These are phyloP conservation scores for Phalaenopsis equestris DNA, from an alignment of 106 monocot genomes.

Conservation along the genomic window DNA sequence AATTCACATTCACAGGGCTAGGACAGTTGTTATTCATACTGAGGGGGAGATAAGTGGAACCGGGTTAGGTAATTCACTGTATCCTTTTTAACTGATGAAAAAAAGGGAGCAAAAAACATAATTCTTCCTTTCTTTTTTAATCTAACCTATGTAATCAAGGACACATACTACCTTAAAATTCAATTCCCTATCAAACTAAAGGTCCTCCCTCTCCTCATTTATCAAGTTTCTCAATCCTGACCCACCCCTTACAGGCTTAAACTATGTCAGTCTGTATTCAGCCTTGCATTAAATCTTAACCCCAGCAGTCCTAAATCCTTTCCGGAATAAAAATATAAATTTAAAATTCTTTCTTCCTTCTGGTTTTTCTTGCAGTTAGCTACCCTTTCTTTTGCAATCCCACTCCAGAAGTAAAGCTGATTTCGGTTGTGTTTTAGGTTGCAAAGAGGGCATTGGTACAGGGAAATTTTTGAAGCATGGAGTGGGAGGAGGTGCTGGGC, in stretches of 20 bases:
- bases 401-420: neutral
- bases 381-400: neutral
- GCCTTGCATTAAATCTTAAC: neutral
- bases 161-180: neutral
- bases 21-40: constrained; percentile 56
- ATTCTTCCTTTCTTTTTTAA: neutral
- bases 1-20: constrained; percentile 86
- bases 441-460: constrained; percentile 81
- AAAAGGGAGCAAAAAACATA: neutral
- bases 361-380: neutral
- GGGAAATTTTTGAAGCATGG: constrained; percentile 71
- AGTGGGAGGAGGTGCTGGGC: constrained; percentile 92
- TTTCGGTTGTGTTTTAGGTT: constrained; percentile 39
- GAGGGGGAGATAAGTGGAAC: constrained; percentile 68
- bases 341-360: neutral
- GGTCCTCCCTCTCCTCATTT: neutral
- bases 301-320: neutral
- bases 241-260: neutral
- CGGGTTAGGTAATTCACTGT: constrained; percentile 61
- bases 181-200: neutral
- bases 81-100: constrained; percentile 6
- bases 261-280: neutral
- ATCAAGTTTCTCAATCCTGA: neutral
- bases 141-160: neutral
- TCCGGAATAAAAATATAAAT: neutral